Base-by-base conservation (phyloP, 495 filamentous ascomycete species). In the Daldinia grandis region DNA sequence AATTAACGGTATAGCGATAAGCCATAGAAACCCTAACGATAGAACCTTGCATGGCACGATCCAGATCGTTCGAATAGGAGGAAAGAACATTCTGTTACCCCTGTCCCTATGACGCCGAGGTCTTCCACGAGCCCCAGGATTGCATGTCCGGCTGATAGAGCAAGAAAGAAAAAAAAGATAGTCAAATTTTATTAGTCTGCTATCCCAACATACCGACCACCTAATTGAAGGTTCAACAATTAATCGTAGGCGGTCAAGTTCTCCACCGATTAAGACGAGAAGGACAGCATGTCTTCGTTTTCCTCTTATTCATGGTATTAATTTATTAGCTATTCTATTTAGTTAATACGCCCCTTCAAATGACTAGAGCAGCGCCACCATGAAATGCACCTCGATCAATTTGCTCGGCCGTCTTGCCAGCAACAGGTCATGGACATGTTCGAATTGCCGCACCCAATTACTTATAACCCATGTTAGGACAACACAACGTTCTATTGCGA, bases 381-480 rank as follows among this genome's bases (percentile, higher is more conserved):
- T 79, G 77, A 79, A 79, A 70, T 61, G 68, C 57, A 61, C 75
- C 40, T 75, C 77, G 14, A 61, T 76, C 67, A 69, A 71, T 30
- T 68, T 69, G 57, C 62, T 78, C 50, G 70, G 63, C 49, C 73
- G 73, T 21, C 57, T 77, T 58, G 76, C 74, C 58, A 71, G 69
- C 65, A 75, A 71, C 50, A 66, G 62, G 35, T 67, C 75, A 25
- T 79, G 77, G 82, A 83, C 80, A 10, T 84, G 82, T 60, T 71
- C 78, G 57, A 79, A 72, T 44, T 84, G 82, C 67, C 82, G 82
- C 72, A 79, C 67, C 35, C 78, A 77, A 49, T 47, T 73, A 21
- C 62, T 73, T 8, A 5, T 59, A 33, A 40, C 73, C 28, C 68
- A 58, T 38, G 57, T 68, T 57, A 76, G 64, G 40, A 64, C 75